Percentiles rank a stretch among this genome's conserved stretches.
Evolutionary conservation across 2,329 filamentous ascomycete genomes (phyloP).

Genomic region (Apiospora aurea): DNA sequence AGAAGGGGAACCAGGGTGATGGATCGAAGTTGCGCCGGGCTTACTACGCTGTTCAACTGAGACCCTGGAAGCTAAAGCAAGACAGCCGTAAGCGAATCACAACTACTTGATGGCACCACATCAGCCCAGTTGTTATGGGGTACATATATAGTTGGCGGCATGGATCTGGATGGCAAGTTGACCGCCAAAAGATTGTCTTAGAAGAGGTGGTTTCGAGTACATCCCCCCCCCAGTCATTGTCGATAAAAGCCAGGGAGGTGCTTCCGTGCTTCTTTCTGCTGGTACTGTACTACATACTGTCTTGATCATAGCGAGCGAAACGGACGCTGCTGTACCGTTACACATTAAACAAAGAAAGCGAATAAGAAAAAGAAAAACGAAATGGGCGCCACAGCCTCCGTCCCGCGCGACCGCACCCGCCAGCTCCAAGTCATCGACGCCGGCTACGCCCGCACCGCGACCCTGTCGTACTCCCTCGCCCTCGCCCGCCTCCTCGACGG

Average conservation of each 20-base stretch:
- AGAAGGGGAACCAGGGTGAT: neutral
- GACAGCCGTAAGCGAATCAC: neutral
- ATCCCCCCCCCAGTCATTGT: too few species aligned
- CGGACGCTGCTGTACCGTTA: too few species aligned
- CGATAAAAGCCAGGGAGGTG: too few species aligned
- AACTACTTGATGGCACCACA: neutral
- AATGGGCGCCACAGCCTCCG: neutral
- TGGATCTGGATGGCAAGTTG: neutral
- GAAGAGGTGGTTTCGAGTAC: too few species aligned
- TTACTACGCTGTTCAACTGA: neutral
- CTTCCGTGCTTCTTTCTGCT: too few species aligned
- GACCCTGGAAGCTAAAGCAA: neutral
- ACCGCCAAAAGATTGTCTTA: too few species aligned
- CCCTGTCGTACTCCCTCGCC: slow-evolving; percentile 55
- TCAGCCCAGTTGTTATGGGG: neutral
- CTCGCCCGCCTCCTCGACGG: slow-evolving; percentile 54
- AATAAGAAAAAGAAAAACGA: neutral
- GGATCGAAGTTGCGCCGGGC: neutral
- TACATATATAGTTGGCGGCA: neutral
- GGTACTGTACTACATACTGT: too few species aligned
- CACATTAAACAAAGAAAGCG: too few species aligned
- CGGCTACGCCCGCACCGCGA: slow-evolving; percentile 54
- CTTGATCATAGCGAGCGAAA: too few species aligned
- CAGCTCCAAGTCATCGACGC: slow-evolving; percentile 50
- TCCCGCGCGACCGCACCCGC: slow-evolving; percentile 12